A percentile compares a stretch with the other conserved stretches of the same genome.
These are phyloP conservation scores for Mollisia scopiformis DNA, from an alignment of 2,329 filamentous ascomycete genomes.

Conservation along the genomic window DNA sequence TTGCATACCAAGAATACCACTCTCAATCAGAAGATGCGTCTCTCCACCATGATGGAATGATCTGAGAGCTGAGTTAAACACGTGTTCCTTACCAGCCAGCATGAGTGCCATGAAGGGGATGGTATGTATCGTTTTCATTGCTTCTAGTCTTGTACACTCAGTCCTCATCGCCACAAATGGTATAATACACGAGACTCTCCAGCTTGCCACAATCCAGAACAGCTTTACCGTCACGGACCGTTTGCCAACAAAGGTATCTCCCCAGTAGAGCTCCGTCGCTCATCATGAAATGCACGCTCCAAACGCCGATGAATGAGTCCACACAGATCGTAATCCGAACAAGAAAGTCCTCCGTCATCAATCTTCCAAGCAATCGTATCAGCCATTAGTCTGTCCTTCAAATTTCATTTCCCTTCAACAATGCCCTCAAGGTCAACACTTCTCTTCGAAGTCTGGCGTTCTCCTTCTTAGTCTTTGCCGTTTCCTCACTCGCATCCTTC, in stretches of 20 bases:
- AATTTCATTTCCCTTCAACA: constrained; percentile 60
- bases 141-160: background rate
- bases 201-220: background rate
- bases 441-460: constrained; percentile 83
- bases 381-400: constrained; percentile 39
- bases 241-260: background rate
- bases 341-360: background rate
- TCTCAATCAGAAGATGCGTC: too few relatives aligned
- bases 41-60: too few relatives aligned
- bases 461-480: constrained; percentile 78
- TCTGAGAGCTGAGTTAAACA: background rate
- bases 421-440: constrained; percentile 52
- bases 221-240: background rate
- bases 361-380: background rate
- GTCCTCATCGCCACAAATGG: background rate
- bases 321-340: background rate
- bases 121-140: background rate
- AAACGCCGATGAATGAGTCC: background rate
- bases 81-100: background rate
- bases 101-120: background rate
- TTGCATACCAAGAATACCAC: background rate
- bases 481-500: constrained; percentile 77
- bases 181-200: background rate
- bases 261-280: background rate
- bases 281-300: constrained; percentile 1